Conservation (phyloP, 805 yeast species). For the Saturnispora halmiae region DNA sequence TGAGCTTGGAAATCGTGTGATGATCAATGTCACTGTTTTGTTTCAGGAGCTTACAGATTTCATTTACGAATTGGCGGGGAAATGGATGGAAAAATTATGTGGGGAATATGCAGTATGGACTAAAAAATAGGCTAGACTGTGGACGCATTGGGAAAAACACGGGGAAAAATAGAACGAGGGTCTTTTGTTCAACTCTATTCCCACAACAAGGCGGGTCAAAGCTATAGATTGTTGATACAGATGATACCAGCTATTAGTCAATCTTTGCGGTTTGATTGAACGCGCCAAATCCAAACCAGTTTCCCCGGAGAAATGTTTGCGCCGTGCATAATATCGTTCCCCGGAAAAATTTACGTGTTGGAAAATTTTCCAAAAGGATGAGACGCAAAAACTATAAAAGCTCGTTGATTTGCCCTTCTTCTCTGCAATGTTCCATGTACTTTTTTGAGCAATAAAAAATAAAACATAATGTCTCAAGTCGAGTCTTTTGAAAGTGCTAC, state of each 20-base stretch:
- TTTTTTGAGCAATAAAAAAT: too few species aligned
- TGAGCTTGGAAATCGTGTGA: too few species aligned
- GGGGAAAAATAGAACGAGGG: not conserved
- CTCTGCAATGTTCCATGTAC: not conserved
- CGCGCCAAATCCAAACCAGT: too few species aligned
- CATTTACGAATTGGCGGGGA: not conserved
- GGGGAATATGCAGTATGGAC: not conserved
- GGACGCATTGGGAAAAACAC: not conserved
- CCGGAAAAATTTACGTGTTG: constrained; percentile 2
- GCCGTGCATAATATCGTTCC: not conserved
- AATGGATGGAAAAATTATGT: not conserved
- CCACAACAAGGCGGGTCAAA: too few species aligned
- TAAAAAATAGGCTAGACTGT: not conserved
- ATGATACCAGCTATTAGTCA: too few species aligned
- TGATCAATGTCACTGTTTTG: too few species aligned
- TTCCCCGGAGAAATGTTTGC: not conserved
- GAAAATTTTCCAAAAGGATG: too few species aligned
- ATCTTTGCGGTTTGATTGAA: too few species aligned
- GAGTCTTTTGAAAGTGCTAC: not conserved
- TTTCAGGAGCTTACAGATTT: too few species aligned
- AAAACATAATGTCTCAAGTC: constrained; percentile 3
- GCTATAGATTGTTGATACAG: too few species aligned
- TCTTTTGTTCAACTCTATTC: too few species aligned
- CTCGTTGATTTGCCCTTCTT: not conserved
- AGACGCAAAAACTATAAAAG: too few species aligned